Base-by-base conservation (phyloP, 1,284 basidiomycete species). In the Rhizoctonia solani region DNA sequence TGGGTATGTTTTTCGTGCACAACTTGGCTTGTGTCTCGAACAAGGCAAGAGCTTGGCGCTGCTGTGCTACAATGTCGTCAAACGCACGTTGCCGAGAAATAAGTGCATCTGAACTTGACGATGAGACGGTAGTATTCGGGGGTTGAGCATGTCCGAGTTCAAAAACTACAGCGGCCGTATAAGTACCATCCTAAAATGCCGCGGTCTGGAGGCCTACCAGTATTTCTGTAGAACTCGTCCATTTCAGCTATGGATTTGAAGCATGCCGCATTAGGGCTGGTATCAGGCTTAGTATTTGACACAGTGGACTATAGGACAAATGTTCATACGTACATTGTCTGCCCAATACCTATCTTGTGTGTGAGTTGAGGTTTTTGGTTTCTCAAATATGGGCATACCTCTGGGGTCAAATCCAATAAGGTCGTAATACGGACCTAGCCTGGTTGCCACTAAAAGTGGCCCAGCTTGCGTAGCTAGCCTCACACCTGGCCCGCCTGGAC, bases 211-310 rank as follows among this genome's bases (percentile, higher is more conserved):
- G 1, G 4, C 47, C 42, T n/a, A 52, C 59, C 59, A 1, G 59
- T 65, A 29, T 65, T 65, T 14, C 59, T 4, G 32, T 65, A 65
- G 30, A 65, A 65, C 49, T 65, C 34, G 16, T 65, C 59, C 34
- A 53, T 65, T 23, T 32, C 32, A 3, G 49, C 67, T 0, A 70
- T 66, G 19, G 71, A 73, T 0, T 72, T 54, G 69, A 81, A 81
- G 70, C 81, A 81, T 41, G 75, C 67, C 2, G 77, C 76, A 2
- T 68, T 66, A 1, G 80, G 81, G 9, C 77, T 78, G 39, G n/a
- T 42, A 44, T 52, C 23, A 49, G 3, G 13, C 19, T 29, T 9
- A 9, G 16, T 2, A 25, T n/a, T 19, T 25, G 13, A 30, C 14
- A n/a, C 16, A 21, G 19, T 27, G 27, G 3, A 4, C 1, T 4